phyloP scores from a whole-genome alignment of 2,329 filamentous ascomycete genomes.

The Phoma herbarum region DNA sequence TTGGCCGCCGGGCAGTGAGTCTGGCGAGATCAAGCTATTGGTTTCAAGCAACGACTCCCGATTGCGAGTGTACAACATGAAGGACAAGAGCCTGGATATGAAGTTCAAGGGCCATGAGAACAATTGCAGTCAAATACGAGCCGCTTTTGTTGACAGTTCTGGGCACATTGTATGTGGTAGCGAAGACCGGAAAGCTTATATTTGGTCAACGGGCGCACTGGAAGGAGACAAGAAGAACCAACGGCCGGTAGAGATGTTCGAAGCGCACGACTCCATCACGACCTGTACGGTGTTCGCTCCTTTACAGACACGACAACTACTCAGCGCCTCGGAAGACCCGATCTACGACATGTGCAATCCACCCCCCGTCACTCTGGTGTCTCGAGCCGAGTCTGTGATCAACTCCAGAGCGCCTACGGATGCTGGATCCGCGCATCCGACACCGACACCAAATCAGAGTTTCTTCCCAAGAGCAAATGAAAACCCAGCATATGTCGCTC shows the following conservation, averaged over 20 bases:
- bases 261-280: slow-evolving; percentile 87
- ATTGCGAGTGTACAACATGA: slow-evolving; percentile 86
- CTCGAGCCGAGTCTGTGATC: slow-evolving; percentile 69
- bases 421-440: slow-evolving; percentile 47
- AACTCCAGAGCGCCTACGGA: slow-evolving; percentile 61
- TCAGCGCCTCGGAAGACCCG: slow-evolving; percentile 85
- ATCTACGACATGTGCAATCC: slow-evolving; percentile 98
- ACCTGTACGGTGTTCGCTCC: slow-evolving; percentile 91
- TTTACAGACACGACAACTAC: slow-evolving; percentile 75
- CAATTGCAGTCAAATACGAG: slow-evolving; percentile 86
- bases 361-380: slow-evolving; percentile 83
- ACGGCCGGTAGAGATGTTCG: slow-evolving; percentile 85
- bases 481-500: slow-evolving; percentile 78
- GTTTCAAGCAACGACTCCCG: slow-evolving; percentile 96
- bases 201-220: slow-evolving; percentile 76
- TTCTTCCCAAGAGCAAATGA: slow-evolving; percentile 62
- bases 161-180: slow-evolving; percentile 90
- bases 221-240: slow-evolving; percentile 78
- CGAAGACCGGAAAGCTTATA: slow-evolving; percentile 88
- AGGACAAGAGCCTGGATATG: slow-evolving; percentile 82
- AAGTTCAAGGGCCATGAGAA: slow-evolving; percentile 96
- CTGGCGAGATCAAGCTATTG: slow-evolving; percentile 79
- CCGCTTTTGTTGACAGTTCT: slow-evolving; percentile 86
- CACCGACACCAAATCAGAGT: slow-evolving; percentile 47
- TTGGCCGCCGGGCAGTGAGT: slow-evolving; percentile 64